These are phyloP conservation scores for Fusarium avenaceum DNA, from an alignment of 2,329 filamentous ascomycete species.

Conservation along the genomic window DNA sequence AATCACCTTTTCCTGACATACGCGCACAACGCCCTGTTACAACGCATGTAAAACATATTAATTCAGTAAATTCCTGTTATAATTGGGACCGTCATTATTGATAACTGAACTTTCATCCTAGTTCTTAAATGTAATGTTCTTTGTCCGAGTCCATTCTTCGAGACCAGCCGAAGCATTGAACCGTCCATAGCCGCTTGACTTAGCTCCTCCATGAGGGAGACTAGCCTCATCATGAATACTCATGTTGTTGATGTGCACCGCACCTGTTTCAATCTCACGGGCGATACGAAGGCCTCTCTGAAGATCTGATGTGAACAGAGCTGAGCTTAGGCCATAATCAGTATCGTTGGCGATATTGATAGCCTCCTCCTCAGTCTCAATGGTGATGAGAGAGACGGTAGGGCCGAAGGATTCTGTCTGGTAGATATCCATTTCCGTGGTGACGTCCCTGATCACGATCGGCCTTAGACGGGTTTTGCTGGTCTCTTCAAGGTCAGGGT, in stretches of 20 bases:
- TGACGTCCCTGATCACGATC: slow-evolving; percentile 75
- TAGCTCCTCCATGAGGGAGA: slow-evolving; percentile 75
- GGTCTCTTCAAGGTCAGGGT: slow-evolving; percentile 51
- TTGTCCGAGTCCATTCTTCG: slow-evolving; percentile 73
- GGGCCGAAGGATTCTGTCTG: slow-evolving; percentile 83
- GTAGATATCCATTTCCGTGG: slow-evolving; percentile 78
- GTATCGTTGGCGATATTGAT: slow-evolving; percentile 83
- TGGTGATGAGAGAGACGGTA: slow-evolving; percentile 74
- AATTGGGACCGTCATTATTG: neutral
- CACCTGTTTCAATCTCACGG: slow-evolving; percentile 73
- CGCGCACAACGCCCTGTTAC: too few species aligned
- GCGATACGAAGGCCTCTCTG: slow-evolving; percentile 71
- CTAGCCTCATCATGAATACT: slow-evolving; percentile 74
- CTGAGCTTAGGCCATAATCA: slow-evolving; percentile 79
- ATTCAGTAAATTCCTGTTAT: too few species aligned
- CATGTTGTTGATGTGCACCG: slow-evolving; percentile 76
- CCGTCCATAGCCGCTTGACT: slow-evolving; percentile 73
- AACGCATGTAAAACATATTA: too few species aligned
- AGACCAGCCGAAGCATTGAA: slow-evolving; percentile 69
- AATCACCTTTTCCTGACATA: too few species aligned
- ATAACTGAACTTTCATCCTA: slow-evolving; percentile 24
- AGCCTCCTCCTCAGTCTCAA: slow-evolving; percentile 79
- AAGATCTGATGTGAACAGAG: slow-evolving; percentile 80
- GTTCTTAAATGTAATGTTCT: slow-evolving; percentile 71
- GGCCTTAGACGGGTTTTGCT: slow-evolving; percentile 67